Conservation (phyloP, 192 early-diverging fungal species). For the Oehlia diaphana region DNA sequence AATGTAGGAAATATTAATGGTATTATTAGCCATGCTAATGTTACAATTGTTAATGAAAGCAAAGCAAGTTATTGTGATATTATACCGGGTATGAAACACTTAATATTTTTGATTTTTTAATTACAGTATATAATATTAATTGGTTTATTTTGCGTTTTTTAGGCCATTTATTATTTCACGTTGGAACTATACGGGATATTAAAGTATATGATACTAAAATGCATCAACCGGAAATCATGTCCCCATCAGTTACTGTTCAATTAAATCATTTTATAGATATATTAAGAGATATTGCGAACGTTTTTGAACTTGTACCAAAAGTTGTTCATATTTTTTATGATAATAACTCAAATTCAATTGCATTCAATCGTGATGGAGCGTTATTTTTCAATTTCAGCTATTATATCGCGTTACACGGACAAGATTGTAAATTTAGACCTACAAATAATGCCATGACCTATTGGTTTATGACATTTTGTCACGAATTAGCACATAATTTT, state of each 20-base stretch:
- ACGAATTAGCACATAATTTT: constrained; percentile 85
- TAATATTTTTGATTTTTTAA: no score
- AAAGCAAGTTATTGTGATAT: no score
- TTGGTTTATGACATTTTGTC: constrained; percentile 84
- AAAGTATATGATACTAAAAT: constrained; percentile 40
- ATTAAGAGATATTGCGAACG: constrained; percentile 44
- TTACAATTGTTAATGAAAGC: no score
- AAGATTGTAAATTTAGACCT: constrained; percentile 21
- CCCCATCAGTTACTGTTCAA: background rate
- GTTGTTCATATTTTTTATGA: constrained; percentile 82
- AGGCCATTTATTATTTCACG: no score
- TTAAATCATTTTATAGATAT: constrained; percentile 46
- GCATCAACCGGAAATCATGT: constrained; percentile 37
- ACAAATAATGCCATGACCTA: constrained; percentile 54
- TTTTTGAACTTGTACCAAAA: constrained; percentile 59
- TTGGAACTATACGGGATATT: constrained; percentile 28
- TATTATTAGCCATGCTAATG: no score
- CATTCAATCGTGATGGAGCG: constrained; percentile 74
- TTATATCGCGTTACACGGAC: constrained; percentile 68
- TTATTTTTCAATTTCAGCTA: constrained; percentile 86
- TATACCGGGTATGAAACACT: no score
- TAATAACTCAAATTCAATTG: constrained; percentile 63
- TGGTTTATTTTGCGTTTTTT: no score
- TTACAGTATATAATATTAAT: no score
- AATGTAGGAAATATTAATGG: constrained; percentile 35